A percentile compares a stretch with the other conserved stretches of the same genome.
These are phyloP conservation scores for Teratosphaeria zuluensis DNA, from an alignment of 2,329 filamentous ascomycete genomes.

Conservation along the genomic window DNA sequence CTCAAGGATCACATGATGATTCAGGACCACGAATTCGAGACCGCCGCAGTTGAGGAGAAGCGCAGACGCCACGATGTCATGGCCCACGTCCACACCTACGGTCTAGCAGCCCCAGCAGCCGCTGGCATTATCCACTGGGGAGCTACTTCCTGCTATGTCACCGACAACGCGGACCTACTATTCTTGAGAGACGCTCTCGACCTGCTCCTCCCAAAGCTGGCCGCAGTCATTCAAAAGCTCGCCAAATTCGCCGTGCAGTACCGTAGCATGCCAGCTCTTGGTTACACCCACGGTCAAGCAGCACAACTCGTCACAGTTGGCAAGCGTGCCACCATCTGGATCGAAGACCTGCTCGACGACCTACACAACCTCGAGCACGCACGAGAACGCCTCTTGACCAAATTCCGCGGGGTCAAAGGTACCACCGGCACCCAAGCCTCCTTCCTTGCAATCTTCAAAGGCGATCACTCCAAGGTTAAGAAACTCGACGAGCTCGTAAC, in stretches of 20 bases:
- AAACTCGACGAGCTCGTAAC: constrained; percentile 54
- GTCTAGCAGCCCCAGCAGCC: constrained; percentile 61
- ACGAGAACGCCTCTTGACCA: constrained; percentile 48
- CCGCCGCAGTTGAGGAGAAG: constrained; percentile 42
- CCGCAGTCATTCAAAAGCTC: constrained; percentile 68
- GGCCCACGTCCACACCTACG: constrained; percentile 54
- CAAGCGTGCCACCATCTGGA: constrained; percentile 62
- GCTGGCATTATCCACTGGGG: constrained; percentile 77
- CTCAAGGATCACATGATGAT: constrained; percentile 37
- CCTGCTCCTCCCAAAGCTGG: constrained; percentile 66
- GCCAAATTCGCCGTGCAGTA: constrained; percentile 61
- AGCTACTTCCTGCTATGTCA: constrained; percentile 54
- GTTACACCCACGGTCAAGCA: constrained; percentile 65
- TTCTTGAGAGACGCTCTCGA: constrained; percentile 66
- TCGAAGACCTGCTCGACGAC: constrained; percentile 67
- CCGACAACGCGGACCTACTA: constrained; percentile 70
- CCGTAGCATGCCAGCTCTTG: constrained; percentile 63
- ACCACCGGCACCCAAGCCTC: constrained; percentile 72
- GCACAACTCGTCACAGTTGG: constrained; percentile 51
- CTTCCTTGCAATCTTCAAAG: constrained; percentile 61
- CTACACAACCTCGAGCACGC: constrained; percentile 62
- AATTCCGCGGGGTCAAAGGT: constrained; percentile 65
- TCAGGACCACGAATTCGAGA: constrained; percentile 38
- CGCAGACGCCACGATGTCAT: constrained; percentile 39
- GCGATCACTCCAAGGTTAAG: constrained; percentile 51